phyloP scores from a whole-genome alignment of 2,329 filamentous ascomycete species.

The Fusarium penzigii region DNA sequence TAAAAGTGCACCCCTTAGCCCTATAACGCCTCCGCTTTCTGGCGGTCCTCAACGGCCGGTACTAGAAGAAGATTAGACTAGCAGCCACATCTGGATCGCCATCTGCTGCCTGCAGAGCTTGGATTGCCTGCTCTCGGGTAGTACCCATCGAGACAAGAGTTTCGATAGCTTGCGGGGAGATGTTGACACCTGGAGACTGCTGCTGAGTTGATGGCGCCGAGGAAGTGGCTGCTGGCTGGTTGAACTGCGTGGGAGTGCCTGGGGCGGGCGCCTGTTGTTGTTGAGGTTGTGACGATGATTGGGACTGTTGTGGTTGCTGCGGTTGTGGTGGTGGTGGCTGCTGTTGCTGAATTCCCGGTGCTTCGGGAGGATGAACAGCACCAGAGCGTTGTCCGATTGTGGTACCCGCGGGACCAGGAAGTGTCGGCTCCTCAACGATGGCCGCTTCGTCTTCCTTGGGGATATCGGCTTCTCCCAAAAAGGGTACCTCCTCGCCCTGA shows the following conservation, averaged over 20 bases:
- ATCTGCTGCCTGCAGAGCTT: slow-evolving; percentile 77
- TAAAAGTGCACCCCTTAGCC: slow-evolving; percentile 10
- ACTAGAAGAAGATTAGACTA: slow-evolving; percentile 64
- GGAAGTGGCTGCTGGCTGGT: slow-evolving; percentile 28
- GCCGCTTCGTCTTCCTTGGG: slow-evolving; percentile 81
- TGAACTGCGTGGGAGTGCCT: slow-evolving; percentile 21
- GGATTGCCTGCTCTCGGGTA: slow-evolving; percentile 71
- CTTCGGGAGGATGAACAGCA: slow-evolving; percentile 54
- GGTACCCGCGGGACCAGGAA: slow-evolving; percentile 85
- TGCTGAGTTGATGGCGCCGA: slow-evolving; percentile 29
- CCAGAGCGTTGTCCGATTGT: slow-evolving; percentile 83
- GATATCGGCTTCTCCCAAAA: slow-evolving; percentile 90
- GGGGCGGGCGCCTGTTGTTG: slow-evolving; percentile 16
- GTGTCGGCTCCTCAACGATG: slow-evolving; percentile 75
- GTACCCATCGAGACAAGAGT: slow-evolving; percentile 79
- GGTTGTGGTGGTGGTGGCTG: slow-evolving; percentile 22
- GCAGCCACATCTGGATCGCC: slow-evolving; percentile 91
- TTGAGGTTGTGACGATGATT: slow-evolving; percentile 9
- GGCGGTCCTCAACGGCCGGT: slow-evolving; percentile 5
- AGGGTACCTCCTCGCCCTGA: slow-evolving; percentile 83
- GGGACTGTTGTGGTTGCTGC: slow-evolving; percentile 1
- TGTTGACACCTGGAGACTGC: slow-evolving; percentile 32
- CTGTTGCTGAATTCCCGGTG: slow-evolving; percentile 14
- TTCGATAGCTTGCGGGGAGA: slow-evolving; percentile 68
- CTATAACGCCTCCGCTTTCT: slow-evolving; percentile 7